Evolutionary conservation across 2,329 filamentous ascomycete species (phyloP).

Genomic region (Claviceps paspali): DNA sequence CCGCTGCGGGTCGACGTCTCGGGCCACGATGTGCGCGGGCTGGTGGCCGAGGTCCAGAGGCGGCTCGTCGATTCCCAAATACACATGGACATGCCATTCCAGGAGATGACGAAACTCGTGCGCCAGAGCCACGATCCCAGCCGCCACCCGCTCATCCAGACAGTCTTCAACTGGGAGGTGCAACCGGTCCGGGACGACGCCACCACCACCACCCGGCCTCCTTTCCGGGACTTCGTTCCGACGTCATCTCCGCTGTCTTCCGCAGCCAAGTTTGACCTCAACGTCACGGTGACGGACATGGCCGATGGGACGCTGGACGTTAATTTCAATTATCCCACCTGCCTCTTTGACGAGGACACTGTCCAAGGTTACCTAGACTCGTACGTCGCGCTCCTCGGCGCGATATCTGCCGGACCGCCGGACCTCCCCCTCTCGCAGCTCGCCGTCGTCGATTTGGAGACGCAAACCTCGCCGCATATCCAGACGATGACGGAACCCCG

Average conservation of each 20-base stretch:
- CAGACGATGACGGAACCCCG: no score
- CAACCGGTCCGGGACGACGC: not conserved
- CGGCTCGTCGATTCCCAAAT: not conserved
- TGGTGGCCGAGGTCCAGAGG: not conserved
- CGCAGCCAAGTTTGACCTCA: constrained; percentile 1
- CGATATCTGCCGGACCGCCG: not conserved
- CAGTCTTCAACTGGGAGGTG: constrained; percentile 1
- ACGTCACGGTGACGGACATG: not conserved
- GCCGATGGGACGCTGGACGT: not conserved
- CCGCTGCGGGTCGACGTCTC: not conserved
- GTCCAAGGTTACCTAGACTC: not conserved
- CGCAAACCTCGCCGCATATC: no score
- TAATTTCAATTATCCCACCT: not conserved
- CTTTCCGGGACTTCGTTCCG: not conserved
- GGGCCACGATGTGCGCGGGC: not conserved
- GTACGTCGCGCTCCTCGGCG: not conserved
- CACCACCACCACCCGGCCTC: not conserved
- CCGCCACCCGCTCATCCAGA: constrained; percentile 1
- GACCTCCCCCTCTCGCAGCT: not conserved
- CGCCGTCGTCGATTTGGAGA: not conserved
- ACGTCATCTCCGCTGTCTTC: not conserved
- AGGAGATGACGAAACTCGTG: not conserved
- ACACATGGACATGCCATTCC: constrained; percentile 2
- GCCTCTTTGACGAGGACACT: not conserved
- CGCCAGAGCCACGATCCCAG: not conserved